These are phyloP conservation scores for Penicillium crystallinum DNA, from an alignment of 495 filamentous ascomycete genomes.

Conservation along the genomic window DNA sequence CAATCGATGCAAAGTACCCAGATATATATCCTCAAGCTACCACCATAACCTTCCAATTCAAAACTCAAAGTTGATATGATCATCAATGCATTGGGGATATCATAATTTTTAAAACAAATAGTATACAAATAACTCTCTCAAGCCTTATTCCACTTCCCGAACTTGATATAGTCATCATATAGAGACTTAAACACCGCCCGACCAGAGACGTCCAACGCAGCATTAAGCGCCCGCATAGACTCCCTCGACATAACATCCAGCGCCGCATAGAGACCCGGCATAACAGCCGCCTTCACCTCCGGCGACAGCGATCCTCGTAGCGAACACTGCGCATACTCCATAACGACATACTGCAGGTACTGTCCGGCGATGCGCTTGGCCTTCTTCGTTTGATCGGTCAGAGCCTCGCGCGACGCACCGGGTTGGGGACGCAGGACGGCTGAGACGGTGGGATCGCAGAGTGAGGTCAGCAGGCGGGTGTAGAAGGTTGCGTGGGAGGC, in stretches of 20 bases:
- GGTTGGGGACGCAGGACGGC: conserved; percentile 53
- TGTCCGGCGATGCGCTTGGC: conserved; percentile 71
- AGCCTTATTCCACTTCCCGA: conserved; percentile 64
- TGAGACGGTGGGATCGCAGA: conserved; percentile 74
- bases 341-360: conserved; percentile 67
- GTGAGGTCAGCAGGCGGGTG: conserved; percentile 65
- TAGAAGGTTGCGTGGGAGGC: conserved; percentile 56
- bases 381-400: conserved; percentile 72
- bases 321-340: conserved; percentile 64
- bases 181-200: conserved; percentile 67
- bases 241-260: conserved; percentile 65
- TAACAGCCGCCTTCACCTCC: conserved; percentile 62
- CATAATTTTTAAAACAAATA: conserved; percentile 21
- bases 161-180: conserved; percentile 62
- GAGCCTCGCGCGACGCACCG: conserved; percentile 33
- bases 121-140: conserved; percentile 21
- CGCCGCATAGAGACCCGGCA: conserved; percentile 66
- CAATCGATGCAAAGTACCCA: no score
- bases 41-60: neutral
- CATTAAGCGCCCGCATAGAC: conserved; percentile 59
- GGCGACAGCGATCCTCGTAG: conserved; percentile 50
- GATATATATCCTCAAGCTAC: no score
- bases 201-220: conserved; percentile 61
- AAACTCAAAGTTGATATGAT: neutral
- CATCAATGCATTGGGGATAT: conserved; percentile 30